Percentiles rank a stretch among this genome's conserved stretches.
phyloP scores from a whole-genome alignment of 2,329 filamentous ascomycete genomes.

The Microcera coccophila region DNA sequence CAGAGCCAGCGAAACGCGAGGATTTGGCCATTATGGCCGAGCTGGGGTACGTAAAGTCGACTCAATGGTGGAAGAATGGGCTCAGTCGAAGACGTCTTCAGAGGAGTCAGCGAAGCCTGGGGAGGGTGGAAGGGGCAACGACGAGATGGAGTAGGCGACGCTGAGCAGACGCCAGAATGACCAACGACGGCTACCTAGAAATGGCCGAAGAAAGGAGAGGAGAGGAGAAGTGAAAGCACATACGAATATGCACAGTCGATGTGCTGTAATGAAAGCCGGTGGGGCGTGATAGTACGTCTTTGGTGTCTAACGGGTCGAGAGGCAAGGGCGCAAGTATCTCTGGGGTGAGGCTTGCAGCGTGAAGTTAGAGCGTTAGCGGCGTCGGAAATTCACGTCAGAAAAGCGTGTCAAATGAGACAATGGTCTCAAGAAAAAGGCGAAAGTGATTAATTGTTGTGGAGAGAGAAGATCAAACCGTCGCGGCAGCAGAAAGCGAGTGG shows the following conservation, averaged over 20 bases:
- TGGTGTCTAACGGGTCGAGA: slow-evolving; percentile 23
- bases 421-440: background rate
- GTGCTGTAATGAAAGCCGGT: slow-evolving; percentile 22
- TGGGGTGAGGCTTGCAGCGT: slow-evolving; percentile 18
- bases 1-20: slow-evolving; percentile 43
- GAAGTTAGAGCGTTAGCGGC: slow-evolving; percentile 15
- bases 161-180: slow-evolving; percentile 20
- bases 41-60: slow-evolving; percentile 14
- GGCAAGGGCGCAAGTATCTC: slow-evolving; percentile 17
- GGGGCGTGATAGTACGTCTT: slow-evolving; percentile 27
- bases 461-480: background rate
- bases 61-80: slow-evolving; percentile 6
- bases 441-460: background rate
- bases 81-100: background rate
- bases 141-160: slow-evolving; percentile 21
- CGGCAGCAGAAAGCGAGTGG: background rate
- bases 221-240: slow-evolving; percentile 16
- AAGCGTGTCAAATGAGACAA: background rate
- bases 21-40: slow-evolving; percentile 52
- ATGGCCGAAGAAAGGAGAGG: slow-evolving; percentile 11
- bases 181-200: slow-evolving; percentile 24
- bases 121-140: slow-evolving; percentile 18
- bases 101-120: slow-evolving; percentile 9
- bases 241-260: slow-evolving; percentile 21
- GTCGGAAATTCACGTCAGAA: slow-evolving; percentile 16